Conservation (phyloP, 306 rosid species). For the Albizia julibrissin region DNA sequence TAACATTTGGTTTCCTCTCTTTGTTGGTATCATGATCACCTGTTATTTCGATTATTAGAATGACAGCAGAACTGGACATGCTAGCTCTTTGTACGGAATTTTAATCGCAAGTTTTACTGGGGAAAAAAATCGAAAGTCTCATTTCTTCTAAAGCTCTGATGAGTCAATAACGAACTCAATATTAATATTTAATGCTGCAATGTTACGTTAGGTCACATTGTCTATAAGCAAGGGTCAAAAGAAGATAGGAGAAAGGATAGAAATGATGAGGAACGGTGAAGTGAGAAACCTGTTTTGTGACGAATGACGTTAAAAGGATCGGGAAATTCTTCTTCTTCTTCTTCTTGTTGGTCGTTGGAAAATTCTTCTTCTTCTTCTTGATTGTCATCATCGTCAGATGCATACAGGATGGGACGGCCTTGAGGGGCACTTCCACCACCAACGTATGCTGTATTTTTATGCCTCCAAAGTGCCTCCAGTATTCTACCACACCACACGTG, state of each 20-base stretch:
- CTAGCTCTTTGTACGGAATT: background rate
- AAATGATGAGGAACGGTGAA: background rate
- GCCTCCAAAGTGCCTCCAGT: constrained; percentile 41
- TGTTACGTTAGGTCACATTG: background rate
- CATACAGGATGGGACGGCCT: background rate
- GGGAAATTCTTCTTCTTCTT: background rate
- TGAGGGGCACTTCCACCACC: constrained; percentile 23
- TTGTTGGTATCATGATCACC: background rate
- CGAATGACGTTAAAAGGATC: background rate
- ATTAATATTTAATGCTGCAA: background rate
- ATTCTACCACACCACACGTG: constrained; percentile 53
- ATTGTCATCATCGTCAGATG: background rate
- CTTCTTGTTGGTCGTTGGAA: background rate
- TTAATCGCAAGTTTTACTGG: no score
- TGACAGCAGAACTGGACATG: background rate
- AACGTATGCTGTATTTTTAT: constrained; percentile 22
- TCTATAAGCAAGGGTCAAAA: background rate
- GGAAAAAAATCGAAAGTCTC: background rate
- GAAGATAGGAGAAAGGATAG: background rate
- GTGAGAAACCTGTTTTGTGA: background rate
- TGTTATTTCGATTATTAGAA: background rate
- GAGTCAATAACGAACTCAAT: background rate
- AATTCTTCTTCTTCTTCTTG: background rate
- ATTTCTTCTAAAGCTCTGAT: background rate
- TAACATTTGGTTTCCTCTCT: background rate